Evolutionary conservation across 306 rosid genomes (phyloP).

Genomic region (Carpinus fangiana): DNA sequence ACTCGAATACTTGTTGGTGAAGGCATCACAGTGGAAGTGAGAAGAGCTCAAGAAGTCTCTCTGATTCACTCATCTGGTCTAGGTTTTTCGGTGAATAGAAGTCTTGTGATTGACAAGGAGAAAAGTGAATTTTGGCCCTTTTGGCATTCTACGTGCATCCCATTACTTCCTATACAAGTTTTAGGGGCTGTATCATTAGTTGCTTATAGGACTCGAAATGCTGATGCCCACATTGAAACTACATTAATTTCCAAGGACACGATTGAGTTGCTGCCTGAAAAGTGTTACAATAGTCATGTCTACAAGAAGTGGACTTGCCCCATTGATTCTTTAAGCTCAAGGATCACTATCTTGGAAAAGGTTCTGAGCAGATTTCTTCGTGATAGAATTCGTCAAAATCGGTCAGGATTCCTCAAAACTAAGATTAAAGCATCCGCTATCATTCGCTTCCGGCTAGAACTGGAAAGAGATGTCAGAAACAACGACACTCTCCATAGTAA

Average conservation of each 20-base stretch:
- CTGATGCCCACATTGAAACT: conserved; percentile 42
- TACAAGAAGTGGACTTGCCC: conserved; percentile 46
- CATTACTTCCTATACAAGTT: conserved; percentile 65
- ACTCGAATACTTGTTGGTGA: conserved; percentile 75
- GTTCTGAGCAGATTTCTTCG: conserved; percentile 55
- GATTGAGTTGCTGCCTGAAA: conserved; percentile 76
- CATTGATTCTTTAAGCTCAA: conserved; percentile 55
- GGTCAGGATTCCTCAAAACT: conserved; percentile 57
- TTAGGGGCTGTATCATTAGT: conserved; percentile 61
- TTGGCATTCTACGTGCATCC: conserved; percentile 54
- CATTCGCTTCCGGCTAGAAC: conserved; percentile 59
- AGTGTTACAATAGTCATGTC: conserved; percentile 54
- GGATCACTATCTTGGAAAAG: conserved; percentile 53
- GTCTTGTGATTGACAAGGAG: conserved; percentile 26
- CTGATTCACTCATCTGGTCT: conserved; percentile 54
- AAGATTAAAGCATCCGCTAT: conserved; percentile 60
- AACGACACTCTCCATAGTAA: conserved; percentile 24
- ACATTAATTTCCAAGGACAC: conserved; percentile 51
- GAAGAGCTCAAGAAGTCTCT: conserved; percentile 65
- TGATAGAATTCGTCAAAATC: conserved; percentile 44
- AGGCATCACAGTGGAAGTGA: conserved; percentile 79
- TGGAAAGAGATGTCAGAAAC: conserved; percentile 53
- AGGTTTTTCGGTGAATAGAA: conserved; percentile 45
- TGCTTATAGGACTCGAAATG: conserved; percentile 68
- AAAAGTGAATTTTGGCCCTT: conserved; percentile 49